phyloP scores from a whole-genome alignment of 139 green algal genomes.

The Diplosphaera chodatii region DNA sequence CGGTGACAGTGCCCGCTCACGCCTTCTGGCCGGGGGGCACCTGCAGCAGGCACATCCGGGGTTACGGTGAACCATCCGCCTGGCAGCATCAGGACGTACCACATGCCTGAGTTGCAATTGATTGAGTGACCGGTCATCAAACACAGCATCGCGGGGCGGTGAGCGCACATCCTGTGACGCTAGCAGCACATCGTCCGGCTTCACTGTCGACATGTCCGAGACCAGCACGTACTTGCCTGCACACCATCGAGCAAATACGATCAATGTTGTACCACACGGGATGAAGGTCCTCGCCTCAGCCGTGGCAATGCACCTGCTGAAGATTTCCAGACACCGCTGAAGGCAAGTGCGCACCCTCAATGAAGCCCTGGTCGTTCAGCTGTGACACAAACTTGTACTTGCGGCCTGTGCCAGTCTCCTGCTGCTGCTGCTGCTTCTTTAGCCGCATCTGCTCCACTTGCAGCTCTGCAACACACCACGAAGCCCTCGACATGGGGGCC shows the following conservation, averaged over 20 bases:
- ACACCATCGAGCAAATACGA: too few relatives aligned
- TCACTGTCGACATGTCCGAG: not conserved
- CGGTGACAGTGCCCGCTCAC: too few relatives aligned
- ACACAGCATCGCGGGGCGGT: not conserved
- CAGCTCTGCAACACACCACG: not conserved
- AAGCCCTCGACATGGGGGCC: too few relatives aligned
- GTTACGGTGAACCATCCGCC: too few relatives aligned
- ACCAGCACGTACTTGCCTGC: constrained; percentile 3
- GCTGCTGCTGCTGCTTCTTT: not conserved
- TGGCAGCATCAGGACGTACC: too few relatives aligned
- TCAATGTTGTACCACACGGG: too few relatives aligned
- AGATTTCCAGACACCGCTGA: too few relatives aligned
- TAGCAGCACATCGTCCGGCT: not conserved
- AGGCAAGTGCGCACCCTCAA: not conserved
- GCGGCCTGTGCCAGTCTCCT: not conserved
- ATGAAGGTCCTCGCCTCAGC: too few relatives aligned
- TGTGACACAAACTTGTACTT: constrained; percentile 1
- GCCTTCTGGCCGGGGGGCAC: not conserved
- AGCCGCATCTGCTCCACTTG: not conserved
- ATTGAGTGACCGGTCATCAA: too few relatives aligned
- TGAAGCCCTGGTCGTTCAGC: constrained; percentile 1
- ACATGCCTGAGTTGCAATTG: too few relatives aligned
- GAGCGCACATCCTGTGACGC: not conserved
- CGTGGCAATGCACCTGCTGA: too few relatives aligned
- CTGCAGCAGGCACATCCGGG: too few relatives aligned